Evolutionary conservation across 306 rosid genomes (phyloP).

Genomic region (Medicago ruthenica): DNA sequence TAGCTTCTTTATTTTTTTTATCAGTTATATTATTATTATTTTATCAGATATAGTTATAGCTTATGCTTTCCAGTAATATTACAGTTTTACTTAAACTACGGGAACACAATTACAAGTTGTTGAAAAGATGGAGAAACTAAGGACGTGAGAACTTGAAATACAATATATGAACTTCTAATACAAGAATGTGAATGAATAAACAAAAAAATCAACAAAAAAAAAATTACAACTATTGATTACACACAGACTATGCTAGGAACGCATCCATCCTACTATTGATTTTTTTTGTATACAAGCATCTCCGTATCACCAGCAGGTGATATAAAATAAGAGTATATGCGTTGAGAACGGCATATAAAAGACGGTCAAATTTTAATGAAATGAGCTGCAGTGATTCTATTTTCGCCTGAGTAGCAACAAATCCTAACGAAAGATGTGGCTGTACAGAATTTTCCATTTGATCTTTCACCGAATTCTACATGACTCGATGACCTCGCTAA

Average conservation of each 20-base stretch:
- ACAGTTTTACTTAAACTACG: not conserved
- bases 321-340: constrained; percentile 41
- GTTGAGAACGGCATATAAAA: constrained; percentile 39
- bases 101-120: constrained; percentile 26
- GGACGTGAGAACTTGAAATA: constrained; percentile 34
- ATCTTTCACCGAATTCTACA: constrained; percentile 71
- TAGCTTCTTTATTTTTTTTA: too few relatives aligned
- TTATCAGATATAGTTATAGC: too few relatives aligned
- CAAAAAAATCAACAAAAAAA: constrained; percentile 35
- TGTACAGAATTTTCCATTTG: constrained; percentile 60
- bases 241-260: constrained; percentile 47
- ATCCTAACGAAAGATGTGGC: constrained; percentile 55
- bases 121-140: constrained; percentile 24
- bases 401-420: constrained; percentile 37
- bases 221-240: constrained; percentile 47
- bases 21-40: too few relatives aligned
- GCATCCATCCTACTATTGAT: constrained; percentile 56
- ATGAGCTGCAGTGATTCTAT: constrained; percentile 47
- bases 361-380: constrained; percentile 48
- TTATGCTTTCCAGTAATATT: not conserved
- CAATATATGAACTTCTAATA: constrained; percentile 38
- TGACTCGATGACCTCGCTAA: constrained; percentile 93
- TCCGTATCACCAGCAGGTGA: constrained; percentile 57
- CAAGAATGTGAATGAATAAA: constrained; percentile 53
- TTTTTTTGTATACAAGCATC: constrained; percentile 66